Conservation (phyloP, 2,329 filamentous ascomycete genomes). For the Colletotrichum sp. region DNA sequence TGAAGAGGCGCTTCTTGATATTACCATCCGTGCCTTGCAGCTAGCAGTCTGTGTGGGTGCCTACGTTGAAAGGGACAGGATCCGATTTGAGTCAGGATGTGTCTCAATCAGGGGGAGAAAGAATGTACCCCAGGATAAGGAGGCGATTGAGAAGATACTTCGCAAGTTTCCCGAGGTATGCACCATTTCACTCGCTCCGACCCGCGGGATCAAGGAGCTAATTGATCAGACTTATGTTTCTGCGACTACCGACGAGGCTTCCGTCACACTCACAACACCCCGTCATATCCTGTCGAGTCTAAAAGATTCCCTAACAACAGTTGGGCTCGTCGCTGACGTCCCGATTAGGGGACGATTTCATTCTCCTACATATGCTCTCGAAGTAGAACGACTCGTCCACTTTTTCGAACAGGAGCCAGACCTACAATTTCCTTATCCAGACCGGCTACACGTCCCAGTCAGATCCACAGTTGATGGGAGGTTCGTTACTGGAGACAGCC, state of each 20-base stretch:
- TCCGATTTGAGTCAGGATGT: conserved; percentile 25
- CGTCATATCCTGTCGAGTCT: neutral
- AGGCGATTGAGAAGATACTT: neutral
- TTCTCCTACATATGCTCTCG: neutral
- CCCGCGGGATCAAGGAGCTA: neutral
- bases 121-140: accelerated
- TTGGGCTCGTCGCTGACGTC: neutral
- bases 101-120: neutral
- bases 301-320: neutral
- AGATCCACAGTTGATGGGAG: neutral
- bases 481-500: neutral
- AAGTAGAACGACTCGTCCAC: neutral
- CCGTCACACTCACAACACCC: neutral
- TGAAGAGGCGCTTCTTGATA: conserved; percentile 30
- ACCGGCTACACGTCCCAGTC: neutral
- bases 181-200: neutral
- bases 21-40: conserved; percentile 41
- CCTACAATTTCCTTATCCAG: neutral
- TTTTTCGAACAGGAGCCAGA: neutral
- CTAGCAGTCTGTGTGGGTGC: conserved; percentile 42
- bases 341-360: neutral
- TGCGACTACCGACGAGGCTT: neutral
- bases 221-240: neutral
- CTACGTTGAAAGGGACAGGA: conserved; percentile 38
- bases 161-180: neutral